These are phyloP conservation scores for Syzygium aqueum DNA, from an alignment of 345 rosid genomes.

Conservation along the genomic window DNA sequence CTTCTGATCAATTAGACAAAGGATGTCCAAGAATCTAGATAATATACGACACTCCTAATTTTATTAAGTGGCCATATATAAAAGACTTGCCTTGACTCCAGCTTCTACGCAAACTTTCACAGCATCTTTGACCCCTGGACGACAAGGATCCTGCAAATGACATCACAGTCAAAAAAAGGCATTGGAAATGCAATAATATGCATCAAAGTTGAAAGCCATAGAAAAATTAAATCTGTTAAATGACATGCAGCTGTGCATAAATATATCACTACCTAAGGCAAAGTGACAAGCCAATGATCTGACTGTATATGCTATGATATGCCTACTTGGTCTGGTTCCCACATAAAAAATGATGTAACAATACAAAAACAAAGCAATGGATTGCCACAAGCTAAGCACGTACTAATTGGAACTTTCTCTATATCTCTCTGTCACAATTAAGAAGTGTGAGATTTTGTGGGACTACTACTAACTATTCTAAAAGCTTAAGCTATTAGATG, in stretches of 20 bases:
- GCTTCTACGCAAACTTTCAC: conserved; percentile 59
- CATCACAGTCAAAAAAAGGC: not conserved
- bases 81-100: conserved; percentile 68
- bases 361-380: not conserved
- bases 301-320: not conserved
- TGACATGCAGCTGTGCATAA: not conserved
- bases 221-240: not conserved
- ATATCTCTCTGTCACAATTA: not conserved
- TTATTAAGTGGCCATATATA: not conserved
- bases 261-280: not conserved
- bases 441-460: not conserved
- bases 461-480: no score
- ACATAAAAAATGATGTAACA: not conserved
- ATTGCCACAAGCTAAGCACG: not conserved
- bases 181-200: not conserved
- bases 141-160: conserved; percentile 90
- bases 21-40: not conserved
- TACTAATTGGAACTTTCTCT: not conserved
- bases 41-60: not conserved
- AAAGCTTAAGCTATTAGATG: no score
- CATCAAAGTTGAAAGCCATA: not conserved
- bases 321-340: not conserved
- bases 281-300: not conserved
- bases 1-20: not conserved
- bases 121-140: conserved; percentile 76